Conservation (phyloP, 306 rosid species). For the Ormosia semicastrata region DNA sequence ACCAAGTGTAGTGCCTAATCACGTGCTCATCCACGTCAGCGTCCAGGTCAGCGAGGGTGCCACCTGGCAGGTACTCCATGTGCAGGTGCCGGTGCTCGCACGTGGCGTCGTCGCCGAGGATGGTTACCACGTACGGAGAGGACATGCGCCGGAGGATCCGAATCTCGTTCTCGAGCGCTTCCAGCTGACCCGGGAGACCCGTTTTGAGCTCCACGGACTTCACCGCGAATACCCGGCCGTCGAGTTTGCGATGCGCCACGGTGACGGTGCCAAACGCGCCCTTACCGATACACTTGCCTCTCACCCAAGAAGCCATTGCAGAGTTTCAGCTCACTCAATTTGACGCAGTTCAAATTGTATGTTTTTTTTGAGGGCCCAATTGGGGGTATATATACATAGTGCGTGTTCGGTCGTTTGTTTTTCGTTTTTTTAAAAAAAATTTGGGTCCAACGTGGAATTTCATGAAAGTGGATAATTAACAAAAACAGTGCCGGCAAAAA, state of each 20-base stretch:
- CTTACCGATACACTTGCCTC: constrained; percentile 56
- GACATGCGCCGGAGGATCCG: constrained; percentile 50
- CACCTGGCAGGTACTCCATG: constrained; percentile 66
- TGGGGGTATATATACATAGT: constrained; percentile 20
- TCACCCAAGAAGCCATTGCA: constrained; percentile 50
- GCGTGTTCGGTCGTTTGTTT: background rate
- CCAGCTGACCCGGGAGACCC: constrained; percentile 38
- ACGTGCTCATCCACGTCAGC: constrained; percentile 43
- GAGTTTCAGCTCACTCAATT: background rate
- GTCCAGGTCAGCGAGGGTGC: constrained; percentile 44
- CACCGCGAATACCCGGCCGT: constrained; percentile 54
- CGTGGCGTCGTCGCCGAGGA: constrained; percentile 56
- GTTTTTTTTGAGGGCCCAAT: constrained; percentile 4
- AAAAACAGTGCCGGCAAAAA: constrained; percentile 31
- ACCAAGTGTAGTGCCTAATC: constrained; percentile 46
- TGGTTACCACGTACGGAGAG: constrained; percentile 57
- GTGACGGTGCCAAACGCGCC: constrained; percentile 63
- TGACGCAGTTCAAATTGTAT: background rate
- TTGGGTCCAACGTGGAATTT: constrained; percentile 34
- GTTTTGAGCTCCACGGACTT: constrained; percentile 54
- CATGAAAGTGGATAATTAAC: constrained; percentile 27
- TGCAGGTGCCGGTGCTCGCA: constrained; percentile 52
- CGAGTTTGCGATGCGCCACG: constrained; percentile 38
- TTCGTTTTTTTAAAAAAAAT: too few species aligned
- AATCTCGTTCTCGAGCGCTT: constrained; percentile 67